Percentiles rank a stretch among this genome's conserved stretches.
Evolutionary conservation across 495 filamentous ascomycete genomes (phyloP).

Genomic region (Aspergillus saccharolyticus): DNA sequence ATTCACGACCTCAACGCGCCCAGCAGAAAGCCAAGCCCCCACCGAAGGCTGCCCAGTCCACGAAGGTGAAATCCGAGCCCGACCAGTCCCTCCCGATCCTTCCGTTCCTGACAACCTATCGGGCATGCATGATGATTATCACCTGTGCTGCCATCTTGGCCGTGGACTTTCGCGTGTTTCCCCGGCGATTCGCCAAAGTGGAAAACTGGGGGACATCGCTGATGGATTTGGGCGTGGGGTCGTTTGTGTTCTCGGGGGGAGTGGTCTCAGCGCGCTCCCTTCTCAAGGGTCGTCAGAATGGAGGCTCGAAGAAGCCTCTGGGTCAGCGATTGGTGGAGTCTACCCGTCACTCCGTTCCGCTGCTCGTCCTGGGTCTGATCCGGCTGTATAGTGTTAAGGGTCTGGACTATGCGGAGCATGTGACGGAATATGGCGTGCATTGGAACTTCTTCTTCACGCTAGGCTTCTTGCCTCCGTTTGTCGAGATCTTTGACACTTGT

Average conservation of each 20-base stretch:
- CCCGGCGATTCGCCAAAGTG: slow-evolving; percentile 91
- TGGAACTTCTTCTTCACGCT: slow-evolving; percentile 99
- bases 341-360: slow-evolving; percentile 72
- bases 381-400: slow-evolving; percentile 87
- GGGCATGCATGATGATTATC: slow-evolving; percentile 85
- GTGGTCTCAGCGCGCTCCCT: slow-evolving; percentile 83
- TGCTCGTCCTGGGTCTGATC: slow-evolving; percentile 75
- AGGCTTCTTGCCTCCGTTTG: slow-evolving; percentile 80
- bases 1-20: slow-evolving; percentile 33
- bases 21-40: slow-evolving; percentile 56
- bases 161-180: slow-evolving; percentile 91
- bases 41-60: slow-evolving; percentile 31
- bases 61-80: slow-evolving; percentile 12
- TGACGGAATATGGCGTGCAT: slow-evolving; percentile 96
- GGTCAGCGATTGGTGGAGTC: slow-evolving; percentile 53
- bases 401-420: slow-evolving; percentile 93
- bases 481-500: slow-evolving; percentile 74
- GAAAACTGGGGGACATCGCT: slow-evolving; percentile 97
- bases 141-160: slow-evolving; percentile 94
- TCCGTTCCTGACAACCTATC: slow-evolving; percentile 86
- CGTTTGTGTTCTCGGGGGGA: slow-evolving; percentile 95
- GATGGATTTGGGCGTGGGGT: slow-evolving; percentile 97
- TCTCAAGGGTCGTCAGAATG: slow-evolving; percentile 59
- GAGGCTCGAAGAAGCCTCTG: slow-evolving; percentile 38
- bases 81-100: slow-evolving; percentile 65